A percentile compares a stretch with the other conserved stretches of the same genome.
phyloP scores from a whole-genome alignment of 768 basidiomycete genomes.

The Podaxis mareebaensis region DNA sequence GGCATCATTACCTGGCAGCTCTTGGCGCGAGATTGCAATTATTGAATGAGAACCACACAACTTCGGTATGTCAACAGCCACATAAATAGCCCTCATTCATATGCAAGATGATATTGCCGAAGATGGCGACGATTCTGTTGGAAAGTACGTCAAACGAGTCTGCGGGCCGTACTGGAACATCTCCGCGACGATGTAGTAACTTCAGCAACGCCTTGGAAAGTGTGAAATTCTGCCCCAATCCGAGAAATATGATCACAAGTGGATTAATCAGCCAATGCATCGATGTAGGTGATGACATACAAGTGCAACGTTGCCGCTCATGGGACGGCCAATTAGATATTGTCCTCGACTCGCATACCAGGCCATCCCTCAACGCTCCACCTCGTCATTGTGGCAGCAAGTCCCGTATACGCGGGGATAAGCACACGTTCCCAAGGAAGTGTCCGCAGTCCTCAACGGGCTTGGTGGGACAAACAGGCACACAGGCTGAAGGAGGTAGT shows the following conservation, averaged over 20 bases:
- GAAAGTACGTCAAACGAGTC: slow-evolving; percentile 11
- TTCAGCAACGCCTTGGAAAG: slow-evolving; percentile 38
- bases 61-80: slow-evolving; percentile 36
- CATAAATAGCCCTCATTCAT: neutral
- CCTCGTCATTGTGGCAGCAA: slow-evolving; percentile 18
- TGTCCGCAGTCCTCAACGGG: slow-evolving; percentile 2
- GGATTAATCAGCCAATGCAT: slow-evolving; percentile 43
- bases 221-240: slow-evolving; percentile 42
- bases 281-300: slow-evolving; percentile 37
- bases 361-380: slow-evolving; percentile 12
- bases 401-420: neutral
- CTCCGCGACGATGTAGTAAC: slow-evolving; percentile 43
- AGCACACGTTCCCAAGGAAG: slow-evolving; percentile 5
- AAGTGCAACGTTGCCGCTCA: neutral
- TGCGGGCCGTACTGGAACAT: slow-evolving; percentile 12
- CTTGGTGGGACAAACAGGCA: slow-evolving; percentile 15
- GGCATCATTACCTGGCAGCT: slow-evolving; percentile 43
- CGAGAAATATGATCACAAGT: slow-evolving; percentile 45
- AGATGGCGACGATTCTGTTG: slow-evolving; percentile 15
- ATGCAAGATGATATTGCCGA: slow-evolving; percentile 6
- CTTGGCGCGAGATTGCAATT: slow-evolving; percentile 23
- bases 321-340: neutral
- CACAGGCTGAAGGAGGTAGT: slow-evolving; percentile 15
- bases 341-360: slow-evolving; percentile 9
- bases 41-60: slow-evolving; percentile 22